Evolutionary conservation across 2,329 filamentous ascomycete species (phyloP), one percentile per base, ranked within the genome.

Genomic region (Diplodia corticola): DNA sequence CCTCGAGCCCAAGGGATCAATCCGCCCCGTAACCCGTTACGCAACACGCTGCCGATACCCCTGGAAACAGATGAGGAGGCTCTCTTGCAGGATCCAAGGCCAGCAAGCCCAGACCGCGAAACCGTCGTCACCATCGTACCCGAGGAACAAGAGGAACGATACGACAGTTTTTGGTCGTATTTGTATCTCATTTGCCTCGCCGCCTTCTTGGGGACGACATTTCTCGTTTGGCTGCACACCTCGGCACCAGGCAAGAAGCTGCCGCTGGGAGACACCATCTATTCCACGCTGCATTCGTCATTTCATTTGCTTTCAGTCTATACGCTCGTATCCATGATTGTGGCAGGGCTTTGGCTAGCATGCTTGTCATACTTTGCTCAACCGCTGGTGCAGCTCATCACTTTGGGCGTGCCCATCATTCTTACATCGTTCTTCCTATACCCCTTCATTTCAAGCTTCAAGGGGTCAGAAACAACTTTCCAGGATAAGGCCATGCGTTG

Each of bases 401-500:
- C 97, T 44, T 81, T 97, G 48, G 90, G 91, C 0, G 93, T 97
- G 17, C 95, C 95, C 0, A 81, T 93, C 69, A 89, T 97, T 30
- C 85, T 97, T 67, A 86, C 95, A 69, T 93, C 92, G 0, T 97
- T 98, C 76, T 93, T 91, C 33, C 80, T 99, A 37, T 98, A 98
- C 75, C 91, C 95, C 0, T 89, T 99, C 70, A 86, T 97, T 61
- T 91, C 92, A 40, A 97, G 93, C 73, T 97, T 92, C 79, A 89
- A 92, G 73, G 91, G 87, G 75, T 85, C 91, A 67, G 92, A 92
- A n/a, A 79, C 84, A 15, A 90, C 89, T 69, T 71, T 93, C n/a
- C 95, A 99, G 77, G 95, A 98, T 76, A 87, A 84, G 64, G 86
- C 89, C 17, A 96, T 99, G 93, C 87, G 95, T 59, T 96, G 92